Evolutionary conservation across 495 filamentous ascomycete genomes (phyloP).

Genomic region (Cudoniella acicularis): DNA sequence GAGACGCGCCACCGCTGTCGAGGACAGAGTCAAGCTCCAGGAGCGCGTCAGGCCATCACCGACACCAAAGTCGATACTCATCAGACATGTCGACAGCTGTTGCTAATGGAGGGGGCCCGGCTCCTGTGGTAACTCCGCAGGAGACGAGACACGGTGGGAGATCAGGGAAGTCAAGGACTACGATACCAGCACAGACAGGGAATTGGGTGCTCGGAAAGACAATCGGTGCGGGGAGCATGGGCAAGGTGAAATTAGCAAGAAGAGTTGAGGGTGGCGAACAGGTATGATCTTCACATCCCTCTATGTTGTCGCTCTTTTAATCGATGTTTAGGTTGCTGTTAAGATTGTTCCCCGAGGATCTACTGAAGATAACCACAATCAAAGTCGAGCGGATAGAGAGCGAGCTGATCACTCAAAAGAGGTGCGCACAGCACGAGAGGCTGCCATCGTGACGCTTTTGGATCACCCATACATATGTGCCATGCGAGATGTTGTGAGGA

Average conservation of each 20-base stretch:
- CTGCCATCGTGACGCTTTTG: conserved; percentile 92
- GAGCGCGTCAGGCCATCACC: conserved; percentile 7
- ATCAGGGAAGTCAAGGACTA: conserved; percentile 65
- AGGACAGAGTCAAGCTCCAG: conserved; percentile 11
- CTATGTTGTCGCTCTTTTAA: background rate
- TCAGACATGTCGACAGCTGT: conserved; percentile 28
- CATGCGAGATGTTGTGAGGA: conserved; percentile 91
- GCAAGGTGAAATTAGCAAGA: conserved; percentile 85
- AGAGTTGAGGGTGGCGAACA: conserved; percentile 79
- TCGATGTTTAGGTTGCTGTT: conserved; percentile 68
- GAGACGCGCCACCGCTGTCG: conserved; percentile 34
- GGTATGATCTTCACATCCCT: conserved; percentile 39
- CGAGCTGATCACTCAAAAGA: conserved; percentile 94
- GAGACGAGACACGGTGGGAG: conserved; percentile 47
- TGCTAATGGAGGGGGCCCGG: conserved; percentile 42
- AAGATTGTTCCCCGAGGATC: conserved; percentile 95
- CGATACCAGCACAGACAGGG: conserved; percentile 77
- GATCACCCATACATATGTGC: conserved; percentile 97
- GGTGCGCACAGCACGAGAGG: conserved; percentile 91
- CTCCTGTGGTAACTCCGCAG: conserved; percentile 36
- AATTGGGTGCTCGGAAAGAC: conserved; percentile 95
- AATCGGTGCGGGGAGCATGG: conserved; percentile 97
- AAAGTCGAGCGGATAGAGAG: conserved; percentile 75
- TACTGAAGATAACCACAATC: conserved; percentile 68
- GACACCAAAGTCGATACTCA: conserved; percentile 9